Percentiles rank a stretch among this genome's conserved stretches.
These are phyloP conservation scores for Magnolia sinica DNA, from an alignment of 164 flowering plant species.

Conservation along the genomic window DNA sequence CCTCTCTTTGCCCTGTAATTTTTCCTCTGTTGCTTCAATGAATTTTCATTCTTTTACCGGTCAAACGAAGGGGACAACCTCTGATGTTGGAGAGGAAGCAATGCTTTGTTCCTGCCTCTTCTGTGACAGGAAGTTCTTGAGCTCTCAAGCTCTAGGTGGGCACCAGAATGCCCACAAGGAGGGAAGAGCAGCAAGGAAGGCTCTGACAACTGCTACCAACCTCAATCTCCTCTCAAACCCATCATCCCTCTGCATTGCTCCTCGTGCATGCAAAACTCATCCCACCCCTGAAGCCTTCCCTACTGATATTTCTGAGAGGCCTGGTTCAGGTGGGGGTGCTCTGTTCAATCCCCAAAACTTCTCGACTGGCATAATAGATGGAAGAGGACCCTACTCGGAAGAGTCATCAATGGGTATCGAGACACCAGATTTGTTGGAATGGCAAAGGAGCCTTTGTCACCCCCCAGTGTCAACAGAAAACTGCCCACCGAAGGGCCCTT, in stretches of 20 bases:
- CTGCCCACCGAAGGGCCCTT: background rate
- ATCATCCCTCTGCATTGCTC: constrained; percentile 17
- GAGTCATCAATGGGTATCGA: constrained; percentile 16
- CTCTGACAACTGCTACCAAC: constrained; percentile 33
- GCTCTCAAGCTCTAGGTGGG: constrained; percentile 91
- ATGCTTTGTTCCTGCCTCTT: constrained; percentile 72
- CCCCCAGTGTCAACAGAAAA: background rate
- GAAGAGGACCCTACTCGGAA: constrained; percentile 19
- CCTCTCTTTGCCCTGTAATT: background rate
- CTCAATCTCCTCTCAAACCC: background rate
- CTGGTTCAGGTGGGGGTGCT: constrained; percentile 46
- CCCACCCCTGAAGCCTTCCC: constrained; percentile 33
- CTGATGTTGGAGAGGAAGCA: constrained; percentile 5
- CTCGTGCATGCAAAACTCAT: constrained; percentile 39
- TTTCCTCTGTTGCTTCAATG: background rate
- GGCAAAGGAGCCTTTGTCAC: constrained; percentile 41
- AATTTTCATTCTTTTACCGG: background rate
- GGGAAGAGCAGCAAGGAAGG: constrained; percentile 66
- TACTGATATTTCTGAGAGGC: constrained; percentile 21
- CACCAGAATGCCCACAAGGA: constrained; percentile 96
- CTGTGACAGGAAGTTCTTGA: constrained; percentile 77
- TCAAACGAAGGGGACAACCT: background rate
- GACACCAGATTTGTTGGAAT: constrained; percentile 32
- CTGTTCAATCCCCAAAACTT: constrained; percentile 22
- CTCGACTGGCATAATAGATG: constrained; percentile 19